phyloP scores from a whole-genome alignment of 108 stramenopile species.

The Chaetoceros muelleri region DNA sequence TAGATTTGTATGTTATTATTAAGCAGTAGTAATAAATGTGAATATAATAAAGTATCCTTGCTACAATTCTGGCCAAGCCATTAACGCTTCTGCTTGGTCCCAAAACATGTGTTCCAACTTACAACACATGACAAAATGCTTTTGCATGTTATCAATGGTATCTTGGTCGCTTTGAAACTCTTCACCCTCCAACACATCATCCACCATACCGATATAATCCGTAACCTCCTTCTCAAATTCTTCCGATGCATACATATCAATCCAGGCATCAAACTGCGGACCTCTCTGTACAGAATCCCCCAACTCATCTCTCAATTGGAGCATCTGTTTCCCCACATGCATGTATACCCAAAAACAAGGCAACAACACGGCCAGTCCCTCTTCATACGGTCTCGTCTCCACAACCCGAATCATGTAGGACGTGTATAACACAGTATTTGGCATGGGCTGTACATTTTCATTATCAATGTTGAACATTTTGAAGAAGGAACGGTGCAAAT shows the following conservation, averaged over 20 bases:
- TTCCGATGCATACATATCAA: slow-evolving; percentile 81
- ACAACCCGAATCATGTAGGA: slow-evolving; percentile 70
- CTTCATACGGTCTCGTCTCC: slow-evolving; percentile 39
- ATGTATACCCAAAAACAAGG: slow-evolving; percentile 88
- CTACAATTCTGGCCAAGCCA: slow-evolving; percentile 46
- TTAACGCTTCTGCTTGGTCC: slow-evolving; percentile 50
- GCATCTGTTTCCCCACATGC: slow-evolving; percentile 81
- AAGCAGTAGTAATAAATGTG: no score
- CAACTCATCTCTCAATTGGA: slow-evolving; percentile 52
- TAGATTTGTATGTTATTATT: no score
- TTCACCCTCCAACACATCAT: slow-evolving; percentile 20
- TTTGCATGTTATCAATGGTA: slow-evolving; percentile 48
- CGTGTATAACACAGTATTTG: slow-evolving; percentile 72
- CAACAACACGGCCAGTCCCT: slow-evolving; percentile 69
- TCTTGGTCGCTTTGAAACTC: slow-evolving; percentile 10
- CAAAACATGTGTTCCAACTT: slow-evolving; percentile 88
- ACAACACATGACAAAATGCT: slow-evolving; percentile 70
- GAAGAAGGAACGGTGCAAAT: slow-evolving; percentile 66
- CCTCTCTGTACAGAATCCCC: slow-evolving; percentile 40
- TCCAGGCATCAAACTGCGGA: slow-evolving; percentile 79
- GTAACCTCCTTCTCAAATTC: slow-evolving; percentile 70
- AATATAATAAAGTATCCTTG: no score
- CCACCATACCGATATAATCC: slow-evolving; percentile 67
- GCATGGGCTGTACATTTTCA: slow-evolving; percentile 47
- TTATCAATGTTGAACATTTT: slow-evolving; percentile 55